These are phyloP conservation scores for Elaphomyces granulatus DNA, from an alignment of 495 filamentous ascomycete species.

Conservation along the genomic window DNA sequence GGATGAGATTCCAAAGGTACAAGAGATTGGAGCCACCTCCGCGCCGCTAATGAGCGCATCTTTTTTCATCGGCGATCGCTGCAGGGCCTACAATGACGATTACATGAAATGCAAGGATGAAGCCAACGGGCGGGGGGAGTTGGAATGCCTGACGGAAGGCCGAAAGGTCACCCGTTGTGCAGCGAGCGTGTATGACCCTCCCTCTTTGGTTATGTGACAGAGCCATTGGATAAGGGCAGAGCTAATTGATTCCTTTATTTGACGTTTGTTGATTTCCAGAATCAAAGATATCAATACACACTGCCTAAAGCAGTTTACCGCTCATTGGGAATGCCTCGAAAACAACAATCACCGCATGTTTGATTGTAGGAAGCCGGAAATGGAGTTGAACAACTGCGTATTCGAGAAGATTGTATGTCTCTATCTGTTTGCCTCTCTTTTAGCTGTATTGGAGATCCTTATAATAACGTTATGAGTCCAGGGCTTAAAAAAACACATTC, in stretches of 20 bases:
- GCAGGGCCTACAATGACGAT: slow-evolving; percentile 92
- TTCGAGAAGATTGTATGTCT: slow-evolving; percentile 80
- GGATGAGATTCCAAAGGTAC: slow-evolving; percentile 73
- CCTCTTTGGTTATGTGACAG: not conserved
- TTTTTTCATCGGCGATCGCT: slow-evolving; percentile 96
- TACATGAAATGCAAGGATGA: slow-evolving; percentile 98
- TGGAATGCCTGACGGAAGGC: slow-evolving; percentile 92
- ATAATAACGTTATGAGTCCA: slow-evolving; percentile 16
- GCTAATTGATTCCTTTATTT: not conserved
- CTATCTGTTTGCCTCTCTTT: not conserved
- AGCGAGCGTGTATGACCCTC: slow-evolving; percentile 70
- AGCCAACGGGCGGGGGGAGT: slow-evolving; percentile 71
- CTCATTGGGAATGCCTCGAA: slow-evolving; percentile 90
- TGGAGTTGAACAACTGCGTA: slow-evolving; percentile 80
- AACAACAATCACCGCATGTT: slow-evolving; percentile 94
- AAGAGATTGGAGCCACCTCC: slow-evolving; percentile 81
- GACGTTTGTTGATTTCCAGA: too few relatives aligned
- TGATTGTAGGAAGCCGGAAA: slow-evolving; percentile 69
- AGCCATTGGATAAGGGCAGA: not conserved
- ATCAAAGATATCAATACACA: slow-evolving; percentile 92
- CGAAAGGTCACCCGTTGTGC: slow-evolving; percentile 93
- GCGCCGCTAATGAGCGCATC: slow-evolving; percentile 81
- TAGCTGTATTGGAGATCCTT: slow-evolving; percentile 2
- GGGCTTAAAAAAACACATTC: slow-evolving; percentile 85
- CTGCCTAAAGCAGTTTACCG: slow-evolving; percentile 80